Conservation (phyloP, 331 rosid species). For the Quercus phellos region DNA sequence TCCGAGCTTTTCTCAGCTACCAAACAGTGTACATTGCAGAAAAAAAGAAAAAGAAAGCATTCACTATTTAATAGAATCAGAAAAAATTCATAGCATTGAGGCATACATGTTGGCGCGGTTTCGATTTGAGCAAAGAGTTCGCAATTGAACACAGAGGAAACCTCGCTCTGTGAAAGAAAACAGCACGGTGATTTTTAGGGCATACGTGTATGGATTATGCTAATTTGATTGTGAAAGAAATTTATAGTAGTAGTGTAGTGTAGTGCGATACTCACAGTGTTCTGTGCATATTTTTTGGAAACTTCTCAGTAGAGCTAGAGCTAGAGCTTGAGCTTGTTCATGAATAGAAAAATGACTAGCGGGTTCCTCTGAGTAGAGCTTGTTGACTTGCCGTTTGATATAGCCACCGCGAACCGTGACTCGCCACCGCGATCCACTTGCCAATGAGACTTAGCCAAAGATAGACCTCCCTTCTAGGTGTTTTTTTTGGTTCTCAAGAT, state of each 20-base stretch:
- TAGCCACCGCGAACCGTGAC: too few relatives aligned
- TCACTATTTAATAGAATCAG: neutral
- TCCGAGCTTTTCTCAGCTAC: neutral
- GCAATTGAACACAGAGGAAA: constrained; percentile 31
- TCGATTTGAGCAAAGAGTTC: constrained; percentile 32
- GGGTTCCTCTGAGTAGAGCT: constrained; percentile 1
- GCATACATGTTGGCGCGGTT: constrained; percentile 35
- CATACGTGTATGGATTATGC: neutral
- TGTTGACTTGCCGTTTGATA: neutral
- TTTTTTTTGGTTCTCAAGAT: too few relatives aligned
- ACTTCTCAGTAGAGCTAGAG: neutral
- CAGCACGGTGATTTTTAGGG: neutral
- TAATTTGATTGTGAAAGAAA: too few relatives aligned
- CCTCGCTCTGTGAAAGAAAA: constrained; percentile 36
- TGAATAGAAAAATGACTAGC: neutral
- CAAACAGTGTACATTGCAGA: neutral
- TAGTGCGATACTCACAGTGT: constrained; percentile 18
- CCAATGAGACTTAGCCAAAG: too few relatives aligned
- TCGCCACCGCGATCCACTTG: too few relatives aligned
- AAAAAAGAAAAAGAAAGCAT: neutral
- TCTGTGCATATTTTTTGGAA: constrained; percentile 29
- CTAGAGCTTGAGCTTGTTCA: neutral
- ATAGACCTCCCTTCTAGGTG: too few relatives aligned
- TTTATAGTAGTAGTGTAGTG: too few relatives aligned
- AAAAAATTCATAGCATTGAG: neutral